These are phyloP conservation scores for Jamesozyma rosinii DNA, from an alignment of 805 yeast species.

Conservation along the genomic window DNA sequence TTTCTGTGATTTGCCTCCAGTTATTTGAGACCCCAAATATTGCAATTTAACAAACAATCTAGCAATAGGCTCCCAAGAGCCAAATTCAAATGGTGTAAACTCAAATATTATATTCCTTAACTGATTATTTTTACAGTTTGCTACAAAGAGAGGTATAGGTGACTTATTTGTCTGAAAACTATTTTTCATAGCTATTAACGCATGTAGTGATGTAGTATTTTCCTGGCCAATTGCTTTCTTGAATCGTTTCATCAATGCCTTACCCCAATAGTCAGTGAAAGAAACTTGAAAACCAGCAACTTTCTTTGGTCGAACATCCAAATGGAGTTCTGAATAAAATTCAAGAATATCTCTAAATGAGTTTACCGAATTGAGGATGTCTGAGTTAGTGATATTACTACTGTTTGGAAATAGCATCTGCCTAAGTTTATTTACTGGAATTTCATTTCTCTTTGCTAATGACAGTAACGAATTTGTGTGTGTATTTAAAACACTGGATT, in stretches of 20 bases:
- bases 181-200: slow-evolving; percentile 15
- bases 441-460: slow-evolving; percentile 10
- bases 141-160: slow-evolving; percentile 44
- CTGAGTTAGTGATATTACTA: slow-evolving; percentile 6
- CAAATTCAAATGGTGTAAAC: slow-evolving; percentile 58
- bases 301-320: slow-evolving; percentile 45
- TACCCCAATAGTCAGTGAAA: slow-evolving; percentile 62
- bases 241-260: slow-evolving; percentile 41
- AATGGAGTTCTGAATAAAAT: slow-evolving; percentile 46
- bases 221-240: slow-evolving; percentile 30
- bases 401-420: slow-evolving; percentile 12
- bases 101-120: slow-evolving; percentile 37
- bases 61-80: slow-evolving; percentile 50
- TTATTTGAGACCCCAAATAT: slow-evolving; percentile 43
- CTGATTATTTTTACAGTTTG: slow-evolving; percentile 35
- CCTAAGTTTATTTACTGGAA: slow-evolving; percentile 10
- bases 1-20: slow-evolving; percentile 34
- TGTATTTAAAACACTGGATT: slow-evolving; percentile 7
- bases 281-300: slow-evolving; percentile 46
- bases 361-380: slow-evolving; percentile 19
- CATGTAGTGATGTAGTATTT: slow-evolving; percentile 34
- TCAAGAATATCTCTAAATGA: slow-evolving; percentile 31
- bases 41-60: slow-evolving; percentile 41
- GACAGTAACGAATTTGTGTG: neutral
- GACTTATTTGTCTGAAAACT: slow-evolving; percentile 33